Evolutionary conservation across 2,329 filamentous ascomycete species (phyloP), one percentile per base, ranked within the genome.

Genomic region (Ophiostoma piceae): DNA sequence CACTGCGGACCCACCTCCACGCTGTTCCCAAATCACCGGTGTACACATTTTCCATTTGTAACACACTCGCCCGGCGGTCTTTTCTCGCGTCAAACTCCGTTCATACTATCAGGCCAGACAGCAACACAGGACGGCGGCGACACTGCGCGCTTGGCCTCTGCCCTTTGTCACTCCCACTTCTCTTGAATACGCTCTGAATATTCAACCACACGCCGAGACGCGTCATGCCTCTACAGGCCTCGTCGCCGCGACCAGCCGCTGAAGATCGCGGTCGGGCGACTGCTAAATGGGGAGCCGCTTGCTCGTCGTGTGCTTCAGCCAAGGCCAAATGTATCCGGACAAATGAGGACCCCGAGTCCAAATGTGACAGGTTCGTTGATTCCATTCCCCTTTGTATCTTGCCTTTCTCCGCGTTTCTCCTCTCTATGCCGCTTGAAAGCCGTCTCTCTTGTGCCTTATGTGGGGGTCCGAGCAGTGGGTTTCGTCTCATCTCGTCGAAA

Each of bases 301-400:
- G 83, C 67, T 77, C 81, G 5, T 77, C 81, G 1, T 84, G 83
- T 73, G 82, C 83, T 7, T 77, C 79, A 14, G 81, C 83, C 41
- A 84, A 84, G 73, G 82, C 83, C 8, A 84, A 84, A 72, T 84
- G 83, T 71, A 79, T 84, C 64, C 80, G 82, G 9, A 79, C 81
- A 7, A 80, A 79, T 69, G 73, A 76, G 3, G 71, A 73, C 2
- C 73, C 75, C 0, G 78, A 78, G 1, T 74, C 80, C 22, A 84
- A 82, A 72, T 84, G 83, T 71, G 82, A 84, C 70, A 75, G 78
- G 77, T 78, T 19, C 2, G 69, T 71, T 32, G 32, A 47, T 51
- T 29, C 47, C 12, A 8, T 47, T 9, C 39, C 37, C 11, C 39
- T 69, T 14, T 41, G 69, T 26, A 9, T 32, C 39, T 68, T 8